Percentiles rank a stretch among this genome's conserved stretches.
Evolutionary conservation across 1,139 yeast genomes (phyloP).

Genomic region (Lizanozyma gosingica): DNA sequence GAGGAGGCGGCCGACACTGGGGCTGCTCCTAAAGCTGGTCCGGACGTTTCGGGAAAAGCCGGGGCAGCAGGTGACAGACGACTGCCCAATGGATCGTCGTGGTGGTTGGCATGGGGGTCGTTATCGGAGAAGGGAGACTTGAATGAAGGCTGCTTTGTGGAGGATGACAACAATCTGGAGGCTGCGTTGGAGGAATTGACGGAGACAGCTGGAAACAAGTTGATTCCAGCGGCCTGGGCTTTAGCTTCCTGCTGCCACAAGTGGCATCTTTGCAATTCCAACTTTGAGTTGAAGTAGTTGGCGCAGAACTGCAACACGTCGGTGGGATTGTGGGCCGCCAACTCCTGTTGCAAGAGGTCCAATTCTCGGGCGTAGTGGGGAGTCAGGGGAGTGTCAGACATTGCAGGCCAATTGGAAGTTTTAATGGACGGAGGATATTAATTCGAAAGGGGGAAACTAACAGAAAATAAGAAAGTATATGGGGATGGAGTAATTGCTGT

Average conservation of each 20-base stretch:
- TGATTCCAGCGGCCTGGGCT: constrained; percentile 46
- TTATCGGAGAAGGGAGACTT: constrained; percentile 58
- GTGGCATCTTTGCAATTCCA: constrained; percentile 51
- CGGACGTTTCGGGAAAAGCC: not conserved
- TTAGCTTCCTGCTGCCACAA: constrained; percentile 45
- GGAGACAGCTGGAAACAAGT: constrained; percentile 33
- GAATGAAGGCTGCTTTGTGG: constrained; percentile 23
- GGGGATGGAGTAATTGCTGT: no score
- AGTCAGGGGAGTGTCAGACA: constrained; percentile 12
- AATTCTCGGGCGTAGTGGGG: constrained; percentile 40
- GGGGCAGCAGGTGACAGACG: no score
- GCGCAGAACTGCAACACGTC: constrained; percentile 72
- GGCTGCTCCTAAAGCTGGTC: not conserved
- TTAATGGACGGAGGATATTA: no score
- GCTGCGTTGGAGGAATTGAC: constrained; percentile 8
- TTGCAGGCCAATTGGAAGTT: no score
- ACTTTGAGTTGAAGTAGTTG: constrained; percentile 53
- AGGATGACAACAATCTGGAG: not conserved
- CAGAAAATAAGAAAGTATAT: no score
- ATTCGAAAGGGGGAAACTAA: no score
- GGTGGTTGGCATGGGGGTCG: constrained; percentile 49
- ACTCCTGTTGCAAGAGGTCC: constrained; percentile 54
- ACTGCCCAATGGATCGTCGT: constrained; percentile 8
- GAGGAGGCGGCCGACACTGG: not conserved
- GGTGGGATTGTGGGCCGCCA: constrained; percentile 52